Base-by-base conservation (phyloP, 768 basidiomycete species). In the Russula virescens region DNA sequence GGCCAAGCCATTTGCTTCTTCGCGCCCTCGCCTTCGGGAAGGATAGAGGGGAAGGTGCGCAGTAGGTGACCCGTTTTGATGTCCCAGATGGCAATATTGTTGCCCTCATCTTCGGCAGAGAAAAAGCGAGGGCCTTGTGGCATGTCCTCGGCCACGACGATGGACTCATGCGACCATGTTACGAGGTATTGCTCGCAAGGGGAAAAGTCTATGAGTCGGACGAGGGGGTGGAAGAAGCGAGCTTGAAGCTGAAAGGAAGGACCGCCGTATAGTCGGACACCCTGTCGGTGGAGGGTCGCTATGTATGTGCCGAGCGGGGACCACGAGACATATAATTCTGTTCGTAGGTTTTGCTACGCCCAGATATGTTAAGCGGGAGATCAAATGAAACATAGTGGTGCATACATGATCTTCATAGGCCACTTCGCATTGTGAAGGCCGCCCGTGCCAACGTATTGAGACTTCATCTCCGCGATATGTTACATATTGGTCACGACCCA, bases 21-120 rank as follows among this genome's bases (percentile, higher is more conserved):
- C 61, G 73, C 71, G 25, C 81, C 78, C 28, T 88, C 89, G 65
- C 77, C 81, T 58, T 86, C 87, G 49, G 77, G 76, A 49, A 75
- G 75, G 52, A 85, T 81, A 11, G 88, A 83, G 42, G 84, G 82
- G 76, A 99, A 98, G 2, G 95, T 98, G 55, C 97, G 89, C 48
- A 98, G 82, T 23, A 98, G 85, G 67, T 88, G 81, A 28, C 93
- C 93, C 19, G 94, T 88, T 75, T 94, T 95, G 78, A 96, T 85
- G 70, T 98, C 94, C 97, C 97, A 99, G n/a, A 99, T 86, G 61
- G 95, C 97, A 64, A 98, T 82, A 68, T 94, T 89, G 76, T 96
- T 94, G 35, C 94, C 97, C 76, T 96, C 94, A 73, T 98, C 97
- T 62, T 96, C 94, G 5, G 89, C 85, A 50, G 92, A 89, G 77